Base-by-base conservation (phyloP, 2,329 filamentous ascomycete species). In the Fusarium papillatum region DNA sequence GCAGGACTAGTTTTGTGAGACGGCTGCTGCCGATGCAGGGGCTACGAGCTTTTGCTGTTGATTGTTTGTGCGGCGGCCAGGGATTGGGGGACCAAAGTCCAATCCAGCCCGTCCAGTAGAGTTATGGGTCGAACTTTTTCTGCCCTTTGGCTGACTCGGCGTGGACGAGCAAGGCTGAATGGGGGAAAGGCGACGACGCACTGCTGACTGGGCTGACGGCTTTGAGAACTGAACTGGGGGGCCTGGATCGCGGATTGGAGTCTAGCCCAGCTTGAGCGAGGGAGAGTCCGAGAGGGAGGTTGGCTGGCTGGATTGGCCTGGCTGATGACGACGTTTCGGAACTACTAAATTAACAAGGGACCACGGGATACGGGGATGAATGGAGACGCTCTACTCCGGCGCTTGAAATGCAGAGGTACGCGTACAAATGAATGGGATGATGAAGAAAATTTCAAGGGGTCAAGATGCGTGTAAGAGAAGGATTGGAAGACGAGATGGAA, bases 21-120 rank as follows among this genome's bases (percentile, higher is more conserved):
- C 71, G 69, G 74, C 68, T 73, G 59, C 68, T 69, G 70, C 74
- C 74, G 75, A 79, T 71, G 76, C 78, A 80, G 78, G 78, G 77
- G 78, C 70, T 70, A 39, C 63, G 36, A 73, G 55, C 59, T 53
- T 53, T 29, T 53, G 48, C 48, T 62, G 55, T 74, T 72, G 74
- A 69, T 71, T 76, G 65, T 71, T 72, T 64, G 68, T 76, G 71
- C 53, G 70, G 64, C 43, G 24, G 69, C 57, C 68, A 72, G 59
- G 74, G 70, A 76, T 69, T 62, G 39, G 64, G 68, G 70, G 10
- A 68, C 53, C 53, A 57, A 57, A 57, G 53, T 36, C 53, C 53
- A 57, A 31, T 57, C 29, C 29, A 57, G 53, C 19, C 50, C 50
- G 50, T 57, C 53, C 53, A 57, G 29, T 34, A 57, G 53, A 57